Base-by-base conservation (phyloP, 768 basidiomycete species). In the Termitomyces sp. region DNA sequence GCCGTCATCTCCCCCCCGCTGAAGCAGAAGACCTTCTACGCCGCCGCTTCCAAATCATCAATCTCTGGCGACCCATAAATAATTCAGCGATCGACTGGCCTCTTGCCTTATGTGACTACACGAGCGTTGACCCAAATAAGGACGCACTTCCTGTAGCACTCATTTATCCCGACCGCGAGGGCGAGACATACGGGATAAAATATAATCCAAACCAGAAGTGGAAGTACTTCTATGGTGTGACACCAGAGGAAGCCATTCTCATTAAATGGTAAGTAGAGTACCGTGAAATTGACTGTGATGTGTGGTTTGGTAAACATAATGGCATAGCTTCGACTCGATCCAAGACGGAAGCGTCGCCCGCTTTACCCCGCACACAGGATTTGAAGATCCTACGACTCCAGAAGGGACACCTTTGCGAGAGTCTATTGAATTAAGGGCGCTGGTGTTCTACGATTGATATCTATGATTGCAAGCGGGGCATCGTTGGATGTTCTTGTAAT, bases 1-100 rank as follows among this genome's bases (percentile, higher is more conserved):
- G 77, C 55, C 72, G 75, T 5, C 81, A 84, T 60, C 73, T 84
- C 10, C 80, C 81, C 16, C 66, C 74, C 0, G 66, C 65, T 0
- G 81, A 84, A 3, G 82, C 65, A 0, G 67, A 73, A 3, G 69
- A 68, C 16, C 72, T 83, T 33, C 67, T 83, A 16, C 67, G 74
- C 57, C 71, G 73, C 20, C 77, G 81, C 0, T 82, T 80, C 71
- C 81, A 83, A 56, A 81, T 85, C 33, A 78, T 85, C 57, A 85
- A 84, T 61, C 72, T 85, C 28, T 85, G 84, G 84, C 71, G 84
- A 3, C 82, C 84, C 5, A 83, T 84, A 49, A 65, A 63, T 1
- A 66, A 79, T 58, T 66, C 77, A 0, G 82, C 80, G 0, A 49
- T 71, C 7, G 82, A 84, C 59, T 77, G 73, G 72, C 83, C 83